Evolutionary conservation across 768 basidiomycete species (phyloP).

Genomic region (Lactifluus hygrophoroides): DNA sequence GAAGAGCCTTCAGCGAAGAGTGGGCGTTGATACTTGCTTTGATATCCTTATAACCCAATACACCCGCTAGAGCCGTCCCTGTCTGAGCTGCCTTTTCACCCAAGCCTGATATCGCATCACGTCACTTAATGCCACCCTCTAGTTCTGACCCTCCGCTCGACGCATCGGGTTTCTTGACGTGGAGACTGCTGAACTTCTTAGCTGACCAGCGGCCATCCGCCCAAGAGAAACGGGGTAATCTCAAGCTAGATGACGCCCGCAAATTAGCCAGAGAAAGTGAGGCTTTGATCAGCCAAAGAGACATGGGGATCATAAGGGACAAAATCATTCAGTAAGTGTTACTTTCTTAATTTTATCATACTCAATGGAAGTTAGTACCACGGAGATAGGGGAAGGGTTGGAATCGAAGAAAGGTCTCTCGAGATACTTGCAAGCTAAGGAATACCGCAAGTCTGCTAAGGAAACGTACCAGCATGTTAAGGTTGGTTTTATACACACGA

Average conservation of each 20-base stretch:
- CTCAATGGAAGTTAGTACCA: neutral
- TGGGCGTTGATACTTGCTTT: neutral
- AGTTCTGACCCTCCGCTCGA: neutral
- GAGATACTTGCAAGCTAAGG: conserved; percentile 1
- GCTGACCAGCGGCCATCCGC: neutral
- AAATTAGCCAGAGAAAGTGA: neutral
- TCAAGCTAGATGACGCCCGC: conserved; percentile 1
- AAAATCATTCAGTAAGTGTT: neutral
- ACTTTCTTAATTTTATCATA: neutral
- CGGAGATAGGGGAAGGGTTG: neutral
- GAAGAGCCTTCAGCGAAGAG: neutral
- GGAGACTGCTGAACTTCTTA: neutral
- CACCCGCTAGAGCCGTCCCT: neutral
- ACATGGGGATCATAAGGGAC: neutral
- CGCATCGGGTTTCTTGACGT: conserved; percentile 3
- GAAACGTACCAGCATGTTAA: neutral
- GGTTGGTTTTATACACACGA: neutral
- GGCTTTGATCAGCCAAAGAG: neutral
- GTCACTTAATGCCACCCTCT: neutral
- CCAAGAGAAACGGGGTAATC: neutral
- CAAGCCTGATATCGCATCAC: neutral
- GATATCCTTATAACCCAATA: neutral
- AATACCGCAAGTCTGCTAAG: neutral
- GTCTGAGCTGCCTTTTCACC: neutral
- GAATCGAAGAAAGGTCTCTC: neutral